phyloP scores from a whole-genome alignment of 495 filamentous ascomycete genomes.

The Lophiotrema nucula region DNA sequence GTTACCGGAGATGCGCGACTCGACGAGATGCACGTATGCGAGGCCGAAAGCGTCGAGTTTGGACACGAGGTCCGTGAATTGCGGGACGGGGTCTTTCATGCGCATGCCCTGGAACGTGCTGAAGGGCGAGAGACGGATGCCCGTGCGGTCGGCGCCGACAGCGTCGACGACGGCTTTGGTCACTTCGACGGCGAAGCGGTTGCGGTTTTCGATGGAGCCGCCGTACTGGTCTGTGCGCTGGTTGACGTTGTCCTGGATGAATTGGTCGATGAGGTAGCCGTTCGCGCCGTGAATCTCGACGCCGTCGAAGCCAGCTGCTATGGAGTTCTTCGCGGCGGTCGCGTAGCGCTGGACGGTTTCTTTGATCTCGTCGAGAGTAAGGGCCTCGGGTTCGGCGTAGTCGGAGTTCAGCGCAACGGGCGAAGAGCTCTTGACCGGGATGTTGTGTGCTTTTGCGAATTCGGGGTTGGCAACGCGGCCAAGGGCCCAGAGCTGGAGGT shows the following conservation, averaged over 20 bases:
- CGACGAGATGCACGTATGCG: constrained; percentile 66
- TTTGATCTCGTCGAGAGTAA: constrained; percentile 60
- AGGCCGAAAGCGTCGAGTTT: constrained; percentile 56
- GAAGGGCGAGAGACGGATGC: constrained; percentile 64
- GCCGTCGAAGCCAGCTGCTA: constrained; percentile 72
- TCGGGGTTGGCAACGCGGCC: constrained; percentile 53
- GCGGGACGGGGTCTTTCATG: constrained; percentile 61
- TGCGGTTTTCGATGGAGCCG: constrained; percentile 69
- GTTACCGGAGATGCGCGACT: constrained; percentile 51
- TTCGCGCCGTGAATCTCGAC: constrained; percentile 76
- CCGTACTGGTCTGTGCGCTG: constrained; percentile 65
- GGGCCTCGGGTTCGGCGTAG: constrained; percentile 44
- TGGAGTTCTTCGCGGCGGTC: constrained; percentile 60
- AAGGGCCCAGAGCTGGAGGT: constrained; percentile 65
- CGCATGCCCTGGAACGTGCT: constrained; percentile 66
- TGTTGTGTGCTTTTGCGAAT: constrained; percentile 43
- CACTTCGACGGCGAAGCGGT: constrained; percentile 65
- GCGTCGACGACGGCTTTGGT: constrained; percentile 60
- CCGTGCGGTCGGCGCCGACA: constrained; percentile 62
- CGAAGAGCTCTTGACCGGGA: constrained; percentile 49
- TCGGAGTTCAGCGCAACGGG: constrained; percentile 45
- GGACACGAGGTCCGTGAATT: constrained; percentile 60
- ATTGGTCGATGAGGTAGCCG: constrained; percentile 75
- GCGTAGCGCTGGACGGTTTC: constrained; percentile 57
- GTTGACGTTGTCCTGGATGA: constrained; percentile 63